Conservation (phyloP, 2,329 filamentous ascomycete genomes). For the Metarhizium humberi region DNA sequence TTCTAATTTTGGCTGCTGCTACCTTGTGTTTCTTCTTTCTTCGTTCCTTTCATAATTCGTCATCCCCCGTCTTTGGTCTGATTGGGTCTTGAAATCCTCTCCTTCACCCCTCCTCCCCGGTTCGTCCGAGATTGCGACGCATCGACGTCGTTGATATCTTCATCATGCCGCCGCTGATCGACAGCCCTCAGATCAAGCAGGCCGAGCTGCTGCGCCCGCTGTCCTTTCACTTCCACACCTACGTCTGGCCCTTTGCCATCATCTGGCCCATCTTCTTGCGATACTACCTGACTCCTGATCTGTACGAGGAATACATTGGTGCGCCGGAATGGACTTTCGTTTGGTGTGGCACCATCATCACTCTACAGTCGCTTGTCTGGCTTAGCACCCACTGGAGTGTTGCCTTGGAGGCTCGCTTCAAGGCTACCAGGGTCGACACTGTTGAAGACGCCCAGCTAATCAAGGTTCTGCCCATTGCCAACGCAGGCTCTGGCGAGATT, state of each 20-base stretch:
- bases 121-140: conserved; percentile 1
- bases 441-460: conserved; percentile 73
- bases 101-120: not conserved
- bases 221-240: conserved; percentile 70
- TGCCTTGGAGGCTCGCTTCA: conserved; percentile 74
- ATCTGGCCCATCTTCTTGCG: conserved; percentile 88
- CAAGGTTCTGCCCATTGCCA: conserved; percentile 84
- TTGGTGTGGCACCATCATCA: conserved; percentile 81
- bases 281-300: conserved; percentile 72
- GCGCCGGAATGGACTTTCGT: conserved; percentile 98
- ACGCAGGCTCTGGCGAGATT: conserved; percentile 84
- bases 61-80: not conserved
- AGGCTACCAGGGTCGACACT: conserved; percentile 58
- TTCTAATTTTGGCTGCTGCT: not conserved
- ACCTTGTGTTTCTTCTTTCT: not conserved
- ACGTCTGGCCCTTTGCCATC: conserved; percentile 87
- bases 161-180: conserved; percentile 71
- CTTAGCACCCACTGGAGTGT: conserved; percentile 98
- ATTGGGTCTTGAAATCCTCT: not conserved
- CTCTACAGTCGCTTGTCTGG: conserved; percentile 81
- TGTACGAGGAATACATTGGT: conserved; percentile 85
- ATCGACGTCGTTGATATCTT: conserved; percentile 2
- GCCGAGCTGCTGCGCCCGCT: conserved; percentile 85
- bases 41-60: not conserved
- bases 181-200: conserved; percentile 80